Conservation (phyloP, 106 monocot species). For the Alisma plantagoaquatica region DNA sequence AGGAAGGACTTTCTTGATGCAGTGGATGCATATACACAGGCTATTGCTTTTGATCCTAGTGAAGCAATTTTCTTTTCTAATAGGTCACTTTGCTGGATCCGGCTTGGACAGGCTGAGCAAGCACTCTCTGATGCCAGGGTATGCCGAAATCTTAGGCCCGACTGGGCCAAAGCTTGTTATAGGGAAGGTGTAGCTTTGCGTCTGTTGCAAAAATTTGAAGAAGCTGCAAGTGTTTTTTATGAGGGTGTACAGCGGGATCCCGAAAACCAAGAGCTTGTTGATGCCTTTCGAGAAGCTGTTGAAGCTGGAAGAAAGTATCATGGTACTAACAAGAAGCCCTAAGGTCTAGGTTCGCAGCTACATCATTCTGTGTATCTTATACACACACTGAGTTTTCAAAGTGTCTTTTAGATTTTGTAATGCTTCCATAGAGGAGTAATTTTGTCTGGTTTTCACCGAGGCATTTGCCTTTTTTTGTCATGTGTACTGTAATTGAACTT, state of each 20-base stretch:
- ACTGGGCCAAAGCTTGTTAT: slow-evolving; percentile 81
- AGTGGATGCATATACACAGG: slow-evolving; percentile 87
- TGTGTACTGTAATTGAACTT: too few relatives aligned
- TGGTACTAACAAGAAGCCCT: too few relatives aligned
- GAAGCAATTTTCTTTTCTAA: slow-evolving; percentile 73
- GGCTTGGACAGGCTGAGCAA: slow-evolving; percentile 51
- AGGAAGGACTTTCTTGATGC: slow-evolving; percentile 54
- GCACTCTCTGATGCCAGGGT: slow-evolving; percentile 70
- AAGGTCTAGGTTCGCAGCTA: too few relatives aligned
- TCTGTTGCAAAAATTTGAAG: slow-evolving; percentile 64
- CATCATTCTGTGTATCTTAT: too few relatives aligned
- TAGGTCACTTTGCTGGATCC: slow-evolving; percentile 75
- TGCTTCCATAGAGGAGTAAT: too few relatives aligned
- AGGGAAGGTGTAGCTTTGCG: slow-evolving; percentile 78
- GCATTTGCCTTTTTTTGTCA: too few relatives aligned
- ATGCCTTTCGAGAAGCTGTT: slow-evolving; percentile 82
- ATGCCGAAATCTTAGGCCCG: slow-evolving; percentile 54
- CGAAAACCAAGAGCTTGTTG: slow-evolving; percentile 72
- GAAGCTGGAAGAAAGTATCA: slow-evolving; percentile 75
- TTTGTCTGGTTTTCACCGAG: too few relatives aligned
- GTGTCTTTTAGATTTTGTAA: too few relatives aligned
- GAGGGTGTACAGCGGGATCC: slow-evolving; percentile 81
- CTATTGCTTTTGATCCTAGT: slow-evolving; percentile 65
- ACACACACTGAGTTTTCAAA: too few relatives aligned
- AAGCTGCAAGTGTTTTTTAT: slow-evolving; percentile 86